Evolutionary conservation across 108 stramenopile genomes (phyloP).

Genomic region (Conticribra weissflogii): DNA sequence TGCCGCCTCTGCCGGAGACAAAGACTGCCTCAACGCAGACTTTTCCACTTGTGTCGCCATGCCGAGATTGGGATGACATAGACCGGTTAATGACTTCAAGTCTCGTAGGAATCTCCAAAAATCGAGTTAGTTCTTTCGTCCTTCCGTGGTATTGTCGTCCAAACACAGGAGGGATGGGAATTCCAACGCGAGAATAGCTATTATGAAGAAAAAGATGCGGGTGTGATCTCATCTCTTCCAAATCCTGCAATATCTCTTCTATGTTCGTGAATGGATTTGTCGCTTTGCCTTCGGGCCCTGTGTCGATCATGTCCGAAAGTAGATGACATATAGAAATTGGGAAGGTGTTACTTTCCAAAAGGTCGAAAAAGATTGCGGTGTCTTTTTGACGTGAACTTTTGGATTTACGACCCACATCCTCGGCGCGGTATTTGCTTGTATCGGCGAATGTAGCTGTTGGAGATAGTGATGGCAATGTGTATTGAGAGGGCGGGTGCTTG

Average conservation of each 20-base stretch:
- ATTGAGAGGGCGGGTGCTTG: too few species aligned
- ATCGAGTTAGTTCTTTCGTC: not conserved
- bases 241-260: conserved; percentile 16
- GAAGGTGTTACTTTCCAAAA: not conserved
- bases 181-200: not conserved
- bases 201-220: conserved; percentile 17
- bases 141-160: conserved; percentile 11
- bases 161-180: conserved; percentile 2
- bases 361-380: too few species aligned
- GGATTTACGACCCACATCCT: too few species aligned
- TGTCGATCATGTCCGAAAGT: conserved; percentile 19
- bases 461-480: too few species aligned
- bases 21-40: conserved; percentile 11
- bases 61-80: not conserved
- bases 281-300: not conserved
- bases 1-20: conserved; percentile 12
- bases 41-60: too few species aligned
- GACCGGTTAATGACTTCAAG: not conserved
- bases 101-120: conserved; percentile 13
- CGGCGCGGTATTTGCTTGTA: too few species aligned
- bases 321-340: conserved; percentile 16
- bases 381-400: too few species aligned
- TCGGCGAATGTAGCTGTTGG: too few species aligned
- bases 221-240: conserved; percentile 15
- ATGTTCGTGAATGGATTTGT: conserved; percentile 7